Evolutionary conservation across 306 rosid species (phyloP).

Genomic region (Fagus sylvatica): DNA sequence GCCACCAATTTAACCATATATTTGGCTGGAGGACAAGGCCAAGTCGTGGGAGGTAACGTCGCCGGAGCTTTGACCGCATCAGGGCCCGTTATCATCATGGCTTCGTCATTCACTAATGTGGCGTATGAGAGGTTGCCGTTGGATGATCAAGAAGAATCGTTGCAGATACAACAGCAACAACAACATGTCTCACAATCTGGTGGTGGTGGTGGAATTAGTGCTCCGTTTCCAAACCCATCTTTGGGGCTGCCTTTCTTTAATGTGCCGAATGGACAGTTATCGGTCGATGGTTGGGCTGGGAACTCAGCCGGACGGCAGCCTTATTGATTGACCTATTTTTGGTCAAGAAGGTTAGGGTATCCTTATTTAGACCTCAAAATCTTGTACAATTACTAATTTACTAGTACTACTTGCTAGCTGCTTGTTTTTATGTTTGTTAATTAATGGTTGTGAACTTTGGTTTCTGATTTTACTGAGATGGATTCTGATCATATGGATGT

Average conservation of each 20-base stretch:
- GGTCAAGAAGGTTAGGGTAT: conserved; percentile 47
- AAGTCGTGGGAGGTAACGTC: conserved; percentile 88
- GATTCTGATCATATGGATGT: background rate
- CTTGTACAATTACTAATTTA: conserved; percentile 13
- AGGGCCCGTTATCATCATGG: conserved; percentile 83
- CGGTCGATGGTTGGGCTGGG: conserved; percentile 73
- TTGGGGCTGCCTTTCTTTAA: conserved; percentile 76
- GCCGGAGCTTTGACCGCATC: conserved; percentile 82
- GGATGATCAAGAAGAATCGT: conserved; percentile 66
- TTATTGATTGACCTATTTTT: conserved; percentile 44
- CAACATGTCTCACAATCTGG: conserved; percentile 51
- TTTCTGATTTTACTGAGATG: background rate
- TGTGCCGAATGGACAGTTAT: conserved; percentile 58
- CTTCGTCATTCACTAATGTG: conserved; percentile 88
- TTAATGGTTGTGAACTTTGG: background rate
- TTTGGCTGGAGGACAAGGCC: conserved; percentile 90
- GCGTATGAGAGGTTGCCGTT: conserved; percentile 90
- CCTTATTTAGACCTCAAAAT: background rate
- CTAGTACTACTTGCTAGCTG: background rate
- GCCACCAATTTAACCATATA: conserved; percentile 77
- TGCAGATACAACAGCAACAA: conserved; percentile 60
- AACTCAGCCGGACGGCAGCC: conserved; percentile 66
- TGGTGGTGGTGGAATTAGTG: conserved; percentile 29
- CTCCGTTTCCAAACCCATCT: conserved; percentile 69
- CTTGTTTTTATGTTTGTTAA: background rate